These are phyloP conservation scores for Pyracantha coccinea DNA, from an alignment of 331 rosid genomes.

Conservation along the genomic window DNA sequence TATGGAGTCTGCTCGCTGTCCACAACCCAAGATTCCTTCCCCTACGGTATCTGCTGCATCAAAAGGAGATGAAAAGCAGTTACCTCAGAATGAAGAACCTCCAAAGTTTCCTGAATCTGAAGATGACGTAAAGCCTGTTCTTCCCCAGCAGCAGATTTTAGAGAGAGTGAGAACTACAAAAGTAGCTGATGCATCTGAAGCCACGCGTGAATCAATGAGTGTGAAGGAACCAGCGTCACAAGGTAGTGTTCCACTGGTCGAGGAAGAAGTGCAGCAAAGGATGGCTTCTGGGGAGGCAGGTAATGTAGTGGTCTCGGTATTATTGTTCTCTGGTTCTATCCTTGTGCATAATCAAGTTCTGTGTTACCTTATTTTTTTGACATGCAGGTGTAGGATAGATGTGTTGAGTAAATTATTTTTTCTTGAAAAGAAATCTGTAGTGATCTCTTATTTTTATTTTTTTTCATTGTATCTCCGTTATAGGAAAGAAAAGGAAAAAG, in stretches of 20 bases:
- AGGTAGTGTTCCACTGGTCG: slow-evolving; percentile 74
- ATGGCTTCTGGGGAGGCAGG: slow-evolving; percentile 74
- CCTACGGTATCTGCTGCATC: slow-evolving; percentile 89
- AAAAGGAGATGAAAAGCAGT: slow-evolving; percentile 55
- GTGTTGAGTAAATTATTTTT: background rate
- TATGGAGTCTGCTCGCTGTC: slow-evolving; percentile 93
- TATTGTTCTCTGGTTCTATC: background rate
- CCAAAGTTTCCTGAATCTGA: slow-evolving; percentile 30
- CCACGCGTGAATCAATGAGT: slow-evolving; percentile 81
- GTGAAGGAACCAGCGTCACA: slow-evolving; percentile 81
- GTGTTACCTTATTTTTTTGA: background rate
- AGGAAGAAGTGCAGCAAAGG: slow-evolving; percentile 98
- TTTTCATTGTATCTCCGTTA: background rate
- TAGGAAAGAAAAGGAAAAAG: slow-evolving; percentile 92
- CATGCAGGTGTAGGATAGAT: background rate
- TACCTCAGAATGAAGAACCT: slow-evolving; percentile 32
- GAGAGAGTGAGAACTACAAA: slow-evolving; percentile 48
- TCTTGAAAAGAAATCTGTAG: background rate
- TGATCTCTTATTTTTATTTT: background rate
- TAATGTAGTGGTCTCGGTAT: slow-evolving; percentile 22
- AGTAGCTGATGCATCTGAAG: slow-evolving; percentile 70
- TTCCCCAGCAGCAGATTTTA: slow-evolving; percentile 43
- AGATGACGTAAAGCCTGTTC: slow-evolving; percentile 40
- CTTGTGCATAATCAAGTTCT: background rate
- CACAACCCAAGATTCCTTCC: slow-evolving; percentile 75